A percentile compares a stretch with the other conserved stretches of the same genome.
Evolutionary conservation across 805 yeast genomes (phyloP).

Genomic region (Middelhovenomyces tepae): DNA sequence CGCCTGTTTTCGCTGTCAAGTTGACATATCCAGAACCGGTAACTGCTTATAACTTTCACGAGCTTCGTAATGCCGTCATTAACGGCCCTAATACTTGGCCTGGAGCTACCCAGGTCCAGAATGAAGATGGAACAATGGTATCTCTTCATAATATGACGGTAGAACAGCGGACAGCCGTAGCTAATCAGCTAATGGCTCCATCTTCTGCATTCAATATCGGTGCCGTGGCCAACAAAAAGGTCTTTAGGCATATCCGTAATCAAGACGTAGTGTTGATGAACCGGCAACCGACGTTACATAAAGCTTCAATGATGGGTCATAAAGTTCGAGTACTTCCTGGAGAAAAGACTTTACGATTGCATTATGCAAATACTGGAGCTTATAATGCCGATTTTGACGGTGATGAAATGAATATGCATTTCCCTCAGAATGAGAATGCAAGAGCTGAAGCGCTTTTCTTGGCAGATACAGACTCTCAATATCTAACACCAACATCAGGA

Average conservation of each 20-base stretch:
- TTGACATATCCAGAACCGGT: conserved; percentile 98
- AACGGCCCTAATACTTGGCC: conserved; percentile 99
- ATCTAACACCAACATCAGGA: conserved; percentile 97
- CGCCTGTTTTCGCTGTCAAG: conserved; percentile 95
- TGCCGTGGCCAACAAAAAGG: conserved; percentile 80
- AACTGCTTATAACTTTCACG: conserved; percentile 82
- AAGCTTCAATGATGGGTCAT: conserved; percentile 99
- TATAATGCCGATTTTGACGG: conserved; percentile 99
- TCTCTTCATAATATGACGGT: conserved; percentile 80
- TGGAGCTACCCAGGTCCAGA: conserved; percentile 93
- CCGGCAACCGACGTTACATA: conserved; percentile 98
- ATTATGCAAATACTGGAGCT: conserved; percentile 98
- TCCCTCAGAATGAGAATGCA: conserved; percentile 96
- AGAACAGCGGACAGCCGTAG: conserved; percentile 92
- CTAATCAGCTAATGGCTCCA: conserved; percentile 91
- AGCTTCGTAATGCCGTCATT: conserved; percentile 86
- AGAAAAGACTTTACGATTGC: conserved; percentile 91
- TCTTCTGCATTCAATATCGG: conserved; percentile 33
- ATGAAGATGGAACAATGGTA: conserved; percentile 82
- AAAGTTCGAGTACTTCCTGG: conserved; percentile 94
- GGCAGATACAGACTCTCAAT: conserved; percentile 96
- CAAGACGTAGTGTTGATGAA: conserved; percentile 96
- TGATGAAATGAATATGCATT: conserved; percentile 99
- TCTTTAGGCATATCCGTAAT: conserved; percentile 86
- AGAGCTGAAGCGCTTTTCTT: conserved; percentile 90